A percentile compares a stretch with the other conserved stretches of the same genome.
These are phyloP conservation scores for Xylaria sp. DNA, from an alignment of 2,329 filamentous ascomycete genomes.

Conservation along the genomic window DNA sequence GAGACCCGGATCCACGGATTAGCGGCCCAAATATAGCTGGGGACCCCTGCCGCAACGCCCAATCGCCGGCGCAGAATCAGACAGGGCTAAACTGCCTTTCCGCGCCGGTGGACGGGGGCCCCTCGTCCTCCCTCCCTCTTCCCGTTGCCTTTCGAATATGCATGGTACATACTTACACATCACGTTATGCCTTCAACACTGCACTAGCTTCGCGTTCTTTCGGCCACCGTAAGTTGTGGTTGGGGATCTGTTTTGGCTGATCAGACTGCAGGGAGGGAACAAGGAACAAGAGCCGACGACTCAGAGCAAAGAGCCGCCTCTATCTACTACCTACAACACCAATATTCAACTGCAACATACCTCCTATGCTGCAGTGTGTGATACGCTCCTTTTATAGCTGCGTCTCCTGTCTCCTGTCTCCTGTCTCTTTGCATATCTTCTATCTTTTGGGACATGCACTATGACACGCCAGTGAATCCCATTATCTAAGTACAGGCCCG, in stretches of 20 bases:
- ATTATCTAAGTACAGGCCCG: background rate
- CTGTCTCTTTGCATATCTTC: background rate
- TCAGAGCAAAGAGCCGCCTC: constrained; percentile 18
- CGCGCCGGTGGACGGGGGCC: background rate
- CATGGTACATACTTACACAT: too few relatives aligned
- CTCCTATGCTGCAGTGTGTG: background rate
- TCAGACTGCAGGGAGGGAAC: constrained; percentile 14
- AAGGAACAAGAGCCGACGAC: constrained; percentile 20
- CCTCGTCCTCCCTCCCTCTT: constrained; percentile 7
- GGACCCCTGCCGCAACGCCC: constrained; percentile 12
- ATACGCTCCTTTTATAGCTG: constrained; percentile 1
- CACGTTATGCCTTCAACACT: background rate
- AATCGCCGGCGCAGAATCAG: constrained; percentile 14
- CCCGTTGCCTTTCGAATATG: too few relatives aligned
- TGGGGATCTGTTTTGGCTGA: constrained; percentile 24
- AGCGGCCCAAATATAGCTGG: constrained; percentile 40
- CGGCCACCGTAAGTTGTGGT: constrained; percentile 21
- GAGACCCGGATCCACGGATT: background rate
- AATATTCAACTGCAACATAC: too few relatives aligned
- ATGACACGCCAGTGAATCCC: background rate
- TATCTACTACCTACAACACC: background rate
- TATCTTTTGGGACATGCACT: background rate
- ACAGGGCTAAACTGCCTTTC: constrained; percentile 26
- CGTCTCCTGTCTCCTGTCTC: background rate
- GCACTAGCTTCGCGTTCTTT: constrained; percentile 18